Conservation (phyloP, 192 early-diverging fungal genomes). For the Spinellus fusiger region DNA sequence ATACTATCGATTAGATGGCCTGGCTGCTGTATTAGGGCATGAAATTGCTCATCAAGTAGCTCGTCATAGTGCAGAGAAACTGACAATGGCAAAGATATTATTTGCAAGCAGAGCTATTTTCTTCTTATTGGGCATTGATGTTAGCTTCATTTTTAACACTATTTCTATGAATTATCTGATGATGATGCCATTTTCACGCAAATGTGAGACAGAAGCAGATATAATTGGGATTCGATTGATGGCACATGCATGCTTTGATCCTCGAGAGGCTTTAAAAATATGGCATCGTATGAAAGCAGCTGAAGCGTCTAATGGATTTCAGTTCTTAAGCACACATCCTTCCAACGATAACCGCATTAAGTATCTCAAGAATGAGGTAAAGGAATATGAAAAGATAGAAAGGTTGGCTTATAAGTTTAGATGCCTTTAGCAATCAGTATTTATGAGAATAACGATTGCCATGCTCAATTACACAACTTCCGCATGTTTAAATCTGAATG, state of each 20-base stretch:
- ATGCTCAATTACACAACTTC: no score
- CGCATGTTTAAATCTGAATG: no score
- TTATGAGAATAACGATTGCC: neutral
- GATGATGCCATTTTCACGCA: conserved; percentile 80
- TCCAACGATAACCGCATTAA: conserved; percentile 61
- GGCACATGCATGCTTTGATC: conserved; percentile 92
- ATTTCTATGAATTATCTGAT: conserved; percentile 65
- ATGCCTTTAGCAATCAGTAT: conserved; percentile 25
- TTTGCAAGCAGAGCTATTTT: conserved; percentile 53
- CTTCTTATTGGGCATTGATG: conserved; percentile 61
- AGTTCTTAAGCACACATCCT: conserved; percentile 87
- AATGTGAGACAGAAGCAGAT: conserved; percentile 92
- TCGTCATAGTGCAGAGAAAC: conserved; percentile 85
- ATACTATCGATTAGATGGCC: conserved; percentile 45
- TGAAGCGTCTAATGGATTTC: conserved; percentile 29
- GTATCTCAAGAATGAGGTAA: conserved; percentile 42
- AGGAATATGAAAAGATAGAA: neutral
- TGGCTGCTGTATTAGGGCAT: conserved; percentile 92
- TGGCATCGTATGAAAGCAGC: conserved; percentile 82
- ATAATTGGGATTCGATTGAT: conserved; percentile 82
- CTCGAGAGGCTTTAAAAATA: conserved; percentile 64
- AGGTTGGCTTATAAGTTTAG: neutral
- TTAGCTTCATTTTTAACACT: conserved; percentile 50
- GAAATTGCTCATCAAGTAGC: conserved; percentile 93
- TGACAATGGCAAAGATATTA: conserved; percentile 65